Evolutionary conservation across 345 rosid genomes (phyloP), one percentile per base, ranked within the genome.

Genomic region (Arabis alpina): DNA sequence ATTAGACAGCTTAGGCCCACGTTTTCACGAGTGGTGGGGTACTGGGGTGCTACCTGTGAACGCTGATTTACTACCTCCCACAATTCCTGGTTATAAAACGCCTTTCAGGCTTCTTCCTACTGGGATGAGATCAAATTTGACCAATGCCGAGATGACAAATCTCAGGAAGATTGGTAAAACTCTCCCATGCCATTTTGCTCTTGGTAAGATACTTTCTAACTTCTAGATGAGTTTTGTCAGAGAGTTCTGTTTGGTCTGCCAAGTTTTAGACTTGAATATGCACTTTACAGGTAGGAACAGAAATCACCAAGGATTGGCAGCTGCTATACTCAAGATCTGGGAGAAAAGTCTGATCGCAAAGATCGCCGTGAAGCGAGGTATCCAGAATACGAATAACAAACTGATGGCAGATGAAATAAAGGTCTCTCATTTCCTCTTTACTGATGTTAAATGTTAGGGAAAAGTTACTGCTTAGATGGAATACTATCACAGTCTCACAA

Each of bases 11-110:
- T 82, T 95, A 68, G 99, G 99, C 34, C 89, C 96, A 66, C 93
- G 97, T 53, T 95, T 92, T 62, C 87, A 85, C 13, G 99, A 87
- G 76, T 92, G 93, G 92, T 95, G 99, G 99, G 99, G 99, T 47
- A 95, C 98, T 11, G 99, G 99, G 62, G 77, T 95, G 28, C 88
- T 92, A 57, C 99, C 98, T 1, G 97, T 95, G 60, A 89, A 95
- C 83, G 99, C 98, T 16, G 98, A 92, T 82, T 79, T 86, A 48
- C 96, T 95, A 76, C 94, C 97, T 76, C 83, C 78, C 47, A 87
- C 82, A 54, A 61, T 95, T 84, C 86, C 92, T 34, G 94, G 83
- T 59, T 95, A 89, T 64, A 92, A 87, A 74, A 88, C 99, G n/a
- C 99, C 99, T 24, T 87, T 85, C 54, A 92, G 99, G 82, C 86